phyloP scores from a whole-genome alignment of 495 filamentous ascomycete species.

The Delitschia confertaspora region DNA sequence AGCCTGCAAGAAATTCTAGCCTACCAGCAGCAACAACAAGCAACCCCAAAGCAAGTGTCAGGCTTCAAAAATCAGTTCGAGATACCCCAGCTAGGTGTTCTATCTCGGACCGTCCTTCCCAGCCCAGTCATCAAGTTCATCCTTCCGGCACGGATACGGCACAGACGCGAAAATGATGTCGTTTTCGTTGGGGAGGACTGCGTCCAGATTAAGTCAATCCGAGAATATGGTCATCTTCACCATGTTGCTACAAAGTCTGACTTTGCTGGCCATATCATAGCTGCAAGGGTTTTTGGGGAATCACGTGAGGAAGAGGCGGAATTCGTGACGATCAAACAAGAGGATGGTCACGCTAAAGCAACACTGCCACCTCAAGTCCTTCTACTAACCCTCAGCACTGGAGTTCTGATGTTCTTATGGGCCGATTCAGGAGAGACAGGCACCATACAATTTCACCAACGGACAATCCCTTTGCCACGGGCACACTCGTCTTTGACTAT shows the following conservation, averaged over 20 bases:
- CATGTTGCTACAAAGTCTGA: conserved; percentile 64
- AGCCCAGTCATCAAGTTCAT: conserved; percentile 72
- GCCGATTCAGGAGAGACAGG: conserved; percentile 45
- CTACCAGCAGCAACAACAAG: conserved; percentile 22
- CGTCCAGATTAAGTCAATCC: conserved; percentile 63
- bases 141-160: conserved; percentile 67
- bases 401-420: conserved; percentile 21
- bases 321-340: conserved; percentile 22
- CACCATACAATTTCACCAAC: conserved; percentile 46
- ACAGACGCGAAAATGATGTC: conserved; percentile 66
- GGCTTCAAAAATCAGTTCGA: conserved; percentile 11
- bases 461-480: conserved; percentile 47
- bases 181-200: conserved; percentile 72
- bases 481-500: conserved; percentile 47
- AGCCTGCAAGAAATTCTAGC: conserved; percentile 38
- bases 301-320: conserved; percentile 22
- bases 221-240: conserved; percentile 53
- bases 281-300: conserved; percentile 50
- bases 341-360: conserved; percentile 32
- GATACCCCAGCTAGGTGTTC: conserved; percentile 53
- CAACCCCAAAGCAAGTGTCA: conserved; percentile 19
- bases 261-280: conserved; percentile 62
- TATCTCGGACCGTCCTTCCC: conserved; percentile 66
- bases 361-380: conserved; percentile 67
- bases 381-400: conserved; percentile 54